Conservation (phyloP, 2,329 filamentous ascomycete species). For the Alternaria sp. region DNA sequence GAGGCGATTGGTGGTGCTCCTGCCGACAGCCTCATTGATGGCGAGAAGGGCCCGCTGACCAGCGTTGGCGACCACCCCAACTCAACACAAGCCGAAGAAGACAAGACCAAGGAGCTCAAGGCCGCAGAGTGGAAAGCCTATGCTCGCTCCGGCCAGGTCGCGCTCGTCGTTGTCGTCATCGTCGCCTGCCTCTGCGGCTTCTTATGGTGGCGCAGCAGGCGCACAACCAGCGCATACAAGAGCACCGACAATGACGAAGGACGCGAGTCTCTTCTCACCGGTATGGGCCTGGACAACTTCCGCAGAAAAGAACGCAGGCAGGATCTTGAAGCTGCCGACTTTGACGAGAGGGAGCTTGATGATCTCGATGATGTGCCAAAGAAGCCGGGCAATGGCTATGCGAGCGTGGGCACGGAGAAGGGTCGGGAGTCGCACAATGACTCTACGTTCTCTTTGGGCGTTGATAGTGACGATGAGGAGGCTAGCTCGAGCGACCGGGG, state of each 20-base stretch:
- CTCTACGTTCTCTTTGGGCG: slow-evolving; percentile 57
- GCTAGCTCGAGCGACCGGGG: slow-evolving; percentile 43
- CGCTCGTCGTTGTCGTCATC: slow-evolving; percentile 80
- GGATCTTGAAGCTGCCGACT: slow-evolving; percentile 68
- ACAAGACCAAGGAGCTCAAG: slow-evolving; percentile 75
- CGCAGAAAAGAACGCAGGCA: slow-evolving; percentile 47
- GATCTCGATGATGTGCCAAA: slow-evolving; percentile 52
- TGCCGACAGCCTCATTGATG: slow-evolving; percentile 80
- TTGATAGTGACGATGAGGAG: slow-evolving; percentile 49
- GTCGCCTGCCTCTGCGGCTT: slow-evolving; percentile 78
- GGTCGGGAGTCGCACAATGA: slow-evolving; percentile 43
- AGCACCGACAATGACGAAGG: slow-evolving; percentile 53
- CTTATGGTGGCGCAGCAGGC: slow-evolving; percentile 64
- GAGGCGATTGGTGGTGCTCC: slow-evolving; percentile 82
- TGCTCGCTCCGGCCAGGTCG: slow-evolving; percentile 83
- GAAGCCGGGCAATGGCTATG: slow-evolving; percentile 33
- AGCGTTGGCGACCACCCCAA: slow-evolving; percentile 77
- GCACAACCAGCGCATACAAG: slow-evolving; percentile 52
- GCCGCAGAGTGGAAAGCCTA: slow-evolving; percentile 90
- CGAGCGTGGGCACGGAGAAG: slow-evolving; percentile 32
- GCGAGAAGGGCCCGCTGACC: slow-evolving; percentile 79
- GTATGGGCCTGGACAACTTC: slow-evolving; percentile 58
- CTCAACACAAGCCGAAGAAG: slow-evolving; percentile 70
- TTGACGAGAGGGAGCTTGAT: slow-evolving; percentile 67
- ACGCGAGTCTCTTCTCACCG: slow-evolving; percentile 52